Conservation (phyloP, 2,329 filamentous ascomycete species). For the Davidsoniella eucalypti region DNA sequence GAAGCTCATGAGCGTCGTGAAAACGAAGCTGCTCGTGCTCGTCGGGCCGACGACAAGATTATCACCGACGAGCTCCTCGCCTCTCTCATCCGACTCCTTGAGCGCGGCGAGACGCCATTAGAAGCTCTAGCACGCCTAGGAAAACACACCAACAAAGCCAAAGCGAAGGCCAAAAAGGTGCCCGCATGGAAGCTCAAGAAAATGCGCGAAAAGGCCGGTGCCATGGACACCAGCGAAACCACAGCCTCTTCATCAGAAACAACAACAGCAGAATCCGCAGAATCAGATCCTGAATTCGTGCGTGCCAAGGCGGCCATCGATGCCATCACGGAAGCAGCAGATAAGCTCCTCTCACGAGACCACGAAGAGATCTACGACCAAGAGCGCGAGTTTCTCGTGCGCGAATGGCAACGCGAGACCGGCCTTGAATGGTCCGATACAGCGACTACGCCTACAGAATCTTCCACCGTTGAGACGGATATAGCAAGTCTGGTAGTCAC, state of each 20-base stretch:
- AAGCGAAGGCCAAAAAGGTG: conserved; percentile 35
- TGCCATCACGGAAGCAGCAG: conserved; percentile 74
- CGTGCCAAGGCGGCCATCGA: conserved; percentile 60
- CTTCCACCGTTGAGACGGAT: conserved; percentile 4
- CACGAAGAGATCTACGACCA: conserved; percentile 84
- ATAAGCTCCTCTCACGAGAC: conserved; percentile 68
- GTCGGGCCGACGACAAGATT: conserved; percentile 57
- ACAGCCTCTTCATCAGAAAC: conserved; percentile 38
- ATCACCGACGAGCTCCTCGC: conserved; percentile 58
- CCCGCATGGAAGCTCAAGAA: conserved; percentile 58
- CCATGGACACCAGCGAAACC: conserved; percentile 54
- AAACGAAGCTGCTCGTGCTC: conserved; percentile 53
- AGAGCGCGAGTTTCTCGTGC: conserved; percentile 65
- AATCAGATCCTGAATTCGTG: conserved; percentile 45
- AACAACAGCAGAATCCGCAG: conserved; percentile 45
- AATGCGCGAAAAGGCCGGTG: conserved; percentile 34
- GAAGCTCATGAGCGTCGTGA: conserved; percentile 78
- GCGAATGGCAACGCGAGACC: conserved; percentile 71
- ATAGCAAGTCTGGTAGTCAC: background rate
- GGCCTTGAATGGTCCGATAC: conserved; percentile 63
- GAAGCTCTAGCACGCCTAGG: conserved; percentile 76
- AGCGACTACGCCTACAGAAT: conserved; percentile 15
- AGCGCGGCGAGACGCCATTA: conserved; percentile 69
- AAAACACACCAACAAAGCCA: conserved; percentile 40
- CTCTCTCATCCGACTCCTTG: conserved; percentile 54